Percentiles rank a stretch among this genome's conserved stretches.
Conservation (phyloP, 1,139 yeast species). For the Hemisphaericaspora xylofermentans region DNA sequence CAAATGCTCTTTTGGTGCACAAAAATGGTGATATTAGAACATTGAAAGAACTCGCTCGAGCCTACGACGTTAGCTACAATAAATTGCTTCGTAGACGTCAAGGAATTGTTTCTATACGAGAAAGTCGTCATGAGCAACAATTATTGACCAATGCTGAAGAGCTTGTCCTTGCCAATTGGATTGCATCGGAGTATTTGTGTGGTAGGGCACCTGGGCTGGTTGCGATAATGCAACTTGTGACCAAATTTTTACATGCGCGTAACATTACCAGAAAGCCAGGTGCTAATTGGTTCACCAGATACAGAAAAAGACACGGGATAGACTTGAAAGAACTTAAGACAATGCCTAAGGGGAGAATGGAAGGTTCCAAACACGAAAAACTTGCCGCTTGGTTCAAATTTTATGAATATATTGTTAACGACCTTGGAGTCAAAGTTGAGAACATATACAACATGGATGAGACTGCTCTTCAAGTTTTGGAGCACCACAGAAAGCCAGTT, state of each 20-base stretch:
- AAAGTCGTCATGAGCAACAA: neutral
- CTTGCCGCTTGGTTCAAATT: neutral
- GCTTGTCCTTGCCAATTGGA: neutral
- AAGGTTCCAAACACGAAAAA: neutral
- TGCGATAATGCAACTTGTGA: neutral
- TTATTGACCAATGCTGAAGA: neutral
- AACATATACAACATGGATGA: too few relatives aligned
- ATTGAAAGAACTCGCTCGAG: neutral
- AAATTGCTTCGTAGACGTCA: neutral
- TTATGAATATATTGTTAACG: neutral
- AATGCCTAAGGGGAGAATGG: neutral
- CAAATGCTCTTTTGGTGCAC: too few relatives aligned
- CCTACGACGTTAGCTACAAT: neutral
- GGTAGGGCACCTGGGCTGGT: neutral
- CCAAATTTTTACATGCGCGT: neutral
- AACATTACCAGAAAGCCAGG: neutral
- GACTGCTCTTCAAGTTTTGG: neutral
- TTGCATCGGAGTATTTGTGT: neutral
- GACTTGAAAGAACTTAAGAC: neutral
- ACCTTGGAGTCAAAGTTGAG: neutral
- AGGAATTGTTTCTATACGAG: neutral
- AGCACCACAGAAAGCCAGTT: neutral
- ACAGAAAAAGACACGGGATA: neutral
- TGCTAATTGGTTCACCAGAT: neutral
- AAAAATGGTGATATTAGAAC: neutral